phyloP scores from a whole-genome alignment of 2,329 filamentous ascomycete genomes.

The Neofusicoccum sp. region DNA sequence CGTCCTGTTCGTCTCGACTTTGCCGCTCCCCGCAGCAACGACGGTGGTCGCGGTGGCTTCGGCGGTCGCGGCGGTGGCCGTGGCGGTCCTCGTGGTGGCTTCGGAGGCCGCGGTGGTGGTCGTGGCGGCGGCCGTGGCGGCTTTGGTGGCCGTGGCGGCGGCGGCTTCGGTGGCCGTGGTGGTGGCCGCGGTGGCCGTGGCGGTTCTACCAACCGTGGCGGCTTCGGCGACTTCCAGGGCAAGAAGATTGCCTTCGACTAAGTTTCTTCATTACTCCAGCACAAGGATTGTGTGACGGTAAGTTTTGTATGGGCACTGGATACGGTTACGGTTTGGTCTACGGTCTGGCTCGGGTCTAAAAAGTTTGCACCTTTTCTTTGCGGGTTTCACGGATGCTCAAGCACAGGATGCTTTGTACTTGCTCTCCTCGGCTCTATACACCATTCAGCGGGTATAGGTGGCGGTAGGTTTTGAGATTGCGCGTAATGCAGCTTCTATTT shows the following conservation, averaged over 20 bases:
- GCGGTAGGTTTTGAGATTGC: neutral
- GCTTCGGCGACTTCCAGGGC: slow-evolving; percentile 69
- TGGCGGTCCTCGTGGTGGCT: slow-evolving; percentile 53
- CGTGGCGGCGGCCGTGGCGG: slow-evolving; percentile 39
- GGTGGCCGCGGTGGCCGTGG: slow-evolving; percentile 52
- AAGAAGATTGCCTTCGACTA: slow-evolving; percentile 70
- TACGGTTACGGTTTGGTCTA: slow-evolving; percentile 1
- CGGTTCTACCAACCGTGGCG: slow-evolving; percentile 52
- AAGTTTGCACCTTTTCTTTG: neutral
- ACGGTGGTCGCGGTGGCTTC: slow-evolving; percentile 47
- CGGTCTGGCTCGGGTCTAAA: slow-evolving; percentile 1
- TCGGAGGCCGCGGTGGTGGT: slow-evolving; percentile 50
- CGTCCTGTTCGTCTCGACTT: slow-evolving; percentile 82
- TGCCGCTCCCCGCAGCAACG: slow-evolving; percentile 65
- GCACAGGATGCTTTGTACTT: neutral
- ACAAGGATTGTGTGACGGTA: neutral
- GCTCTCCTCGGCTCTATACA: slow-evolving; percentile 5
- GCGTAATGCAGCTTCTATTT: neutral
- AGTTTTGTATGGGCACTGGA: slow-evolving; percentile 4
- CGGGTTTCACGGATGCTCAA: neutral
- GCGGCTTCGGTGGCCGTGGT: slow-evolving; percentile 38
- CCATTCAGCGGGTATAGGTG: neutral
- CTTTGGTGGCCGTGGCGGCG: slow-evolving; percentile 32
- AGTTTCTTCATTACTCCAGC: neutral
- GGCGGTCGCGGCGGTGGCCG: slow-evolving; percentile 46